These are phyloP conservation scores for Nidularia pulvinata DNA, from an alignment of 768 basidiomycete species.

Conservation along the genomic window DNA sequence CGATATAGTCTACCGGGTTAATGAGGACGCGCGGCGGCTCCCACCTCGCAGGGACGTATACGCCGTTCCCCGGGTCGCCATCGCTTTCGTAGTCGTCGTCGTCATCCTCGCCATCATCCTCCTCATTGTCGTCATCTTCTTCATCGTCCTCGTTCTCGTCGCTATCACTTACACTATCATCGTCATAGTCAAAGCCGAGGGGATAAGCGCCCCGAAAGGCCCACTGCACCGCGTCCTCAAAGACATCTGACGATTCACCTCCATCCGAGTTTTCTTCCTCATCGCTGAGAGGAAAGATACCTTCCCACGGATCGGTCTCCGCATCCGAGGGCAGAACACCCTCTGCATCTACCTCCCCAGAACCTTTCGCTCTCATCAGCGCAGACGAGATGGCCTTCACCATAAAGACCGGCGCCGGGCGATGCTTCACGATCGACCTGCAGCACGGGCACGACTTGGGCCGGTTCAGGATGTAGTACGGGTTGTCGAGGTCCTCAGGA, in stretches of 20 bases:
- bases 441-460: slow-evolving; percentile 77
- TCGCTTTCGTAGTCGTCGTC: slow-evolving; percentile 31
- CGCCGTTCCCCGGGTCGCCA: slow-evolving; percentile 21
- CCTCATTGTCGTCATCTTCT: slow-evolving; percentile 20
- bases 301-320: slow-evolving; percentile 69
- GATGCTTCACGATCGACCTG: slow-evolving; percentile 50
- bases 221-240: slow-evolving; percentile 21
- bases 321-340: slow-evolving; percentile 14
- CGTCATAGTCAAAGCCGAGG: slow-evolving; percentile 2
- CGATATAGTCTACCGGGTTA: slow-evolving; percentile 13
- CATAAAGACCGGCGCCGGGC: slow-evolving; percentile 70
- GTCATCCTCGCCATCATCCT: slow-evolving; percentile 13
- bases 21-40: slow-evolving; percentile 48
- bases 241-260: slow-evolving; percentile 30
- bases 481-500: slow-evolving; percentile 30
- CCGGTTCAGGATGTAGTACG: slow-evolving; percentile 50
- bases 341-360: slow-evolving; percentile 11
- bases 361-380: slow-evolving; percentile 40
- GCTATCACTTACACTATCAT: slow-evolving; percentile 9
- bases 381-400: slow-evolving; percentile 58
- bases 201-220: slow-evolving; percentile 14
- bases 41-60: slow-evolving; percentile 45
- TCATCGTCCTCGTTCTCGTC: slow-evolving; percentile 9
- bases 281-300: slow-evolving; percentile 54
- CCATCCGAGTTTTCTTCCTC: slow-evolving; percentile 35